These are phyloP conservation scores for Penicillium paxilli DNA, from an alignment of 495 filamentous ascomycete species.

Conservation along the genomic window DNA sequence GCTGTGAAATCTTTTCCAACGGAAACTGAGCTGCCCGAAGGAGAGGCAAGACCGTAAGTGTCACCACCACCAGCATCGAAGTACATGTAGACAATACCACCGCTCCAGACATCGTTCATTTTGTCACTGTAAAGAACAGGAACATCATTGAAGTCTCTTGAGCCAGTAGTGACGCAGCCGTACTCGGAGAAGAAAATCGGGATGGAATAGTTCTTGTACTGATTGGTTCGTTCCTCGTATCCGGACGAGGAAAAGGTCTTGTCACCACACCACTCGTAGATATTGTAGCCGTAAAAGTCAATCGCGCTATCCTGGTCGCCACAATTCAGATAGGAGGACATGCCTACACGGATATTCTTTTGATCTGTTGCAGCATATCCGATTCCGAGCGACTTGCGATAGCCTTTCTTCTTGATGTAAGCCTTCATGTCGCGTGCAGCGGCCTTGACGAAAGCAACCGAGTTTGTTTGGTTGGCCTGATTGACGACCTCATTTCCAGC, in stretches of 20 bases:
- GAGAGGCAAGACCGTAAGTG: slow-evolving; percentile 70
- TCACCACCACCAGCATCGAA: slow-evolving; percentile 80
- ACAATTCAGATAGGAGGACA: slow-evolving; percentile 92
- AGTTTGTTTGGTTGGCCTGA: slow-evolving; percentile 67
- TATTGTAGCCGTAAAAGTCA: slow-evolving; percentile 98
- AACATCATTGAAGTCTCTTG: slow-evolving; percentile 82
- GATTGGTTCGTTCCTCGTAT: slow-evolving; percentile 71
- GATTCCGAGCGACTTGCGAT: slow-evolving; percentile 71
- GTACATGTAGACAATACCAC: slow-evolving; percentile 96
- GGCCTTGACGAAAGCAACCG: slow-evolving; percentile 89
- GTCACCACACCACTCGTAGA: slow-evolving; percentile 94
- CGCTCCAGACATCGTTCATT: slow-evolving; percentile 86
- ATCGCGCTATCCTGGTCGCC: slow-evolving; percentile 63
- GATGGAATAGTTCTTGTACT: slow-evolving; percentile 81
- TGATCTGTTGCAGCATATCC: slow-evolving; percentile 95
- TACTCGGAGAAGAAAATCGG: slow-evolving; percentile 97
- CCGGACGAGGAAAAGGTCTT: slow-evolving; percentile 69
- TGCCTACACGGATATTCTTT: slow-evolving; percentile 66
- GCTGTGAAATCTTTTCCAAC: slow-evolving; percentile 70
- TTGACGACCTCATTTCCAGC: slow-evolving; percentile 95
- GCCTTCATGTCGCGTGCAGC: slow-evolving; percentile 85
- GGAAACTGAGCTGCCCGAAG: slow-evolving; percentile 53
- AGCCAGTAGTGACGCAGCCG: slow-evolving; percentile 79
- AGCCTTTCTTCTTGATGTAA: slow-evolving; percentile 76
- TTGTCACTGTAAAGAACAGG: slow-evolving; percentile 70